Percentiles rank a stretch among this genome's conserved stretches.
Evolutionary conservation across 805 yeast genomes (phyloP).

Genomic region (Teunomyces pallodes): DNA sequence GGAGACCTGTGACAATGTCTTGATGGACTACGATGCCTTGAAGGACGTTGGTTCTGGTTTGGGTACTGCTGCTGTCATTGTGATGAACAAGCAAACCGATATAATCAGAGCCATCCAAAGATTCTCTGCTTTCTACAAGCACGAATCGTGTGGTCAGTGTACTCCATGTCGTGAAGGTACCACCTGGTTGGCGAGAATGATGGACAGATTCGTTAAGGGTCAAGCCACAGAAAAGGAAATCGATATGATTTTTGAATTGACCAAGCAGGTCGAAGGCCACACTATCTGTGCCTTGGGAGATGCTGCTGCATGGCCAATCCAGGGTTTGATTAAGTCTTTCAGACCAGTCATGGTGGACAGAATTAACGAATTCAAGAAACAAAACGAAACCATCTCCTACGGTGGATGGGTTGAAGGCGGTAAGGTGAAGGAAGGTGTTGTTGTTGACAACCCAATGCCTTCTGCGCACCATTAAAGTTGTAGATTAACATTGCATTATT

Average conservation of each 20-base stretch:
- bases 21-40: constrained; percentile 88
- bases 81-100: constrained; percentile 84
- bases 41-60: constrained; percentile 83
- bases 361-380: constrained; percentile 58
- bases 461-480: constrained; percentile 31
- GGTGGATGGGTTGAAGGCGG: constrained; percentile 81
- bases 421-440: constrained; percentile 58
- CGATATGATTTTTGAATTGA: constrained; percentile 79
- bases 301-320: constrained; percentile 93
- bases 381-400: constrained; percentile 47
- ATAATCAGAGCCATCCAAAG: constrained; percentile 84
- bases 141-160: constrained; percentile 93
- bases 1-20: constrained; percentile 60
- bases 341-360: constrained; percentile 79
- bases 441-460: constrained; percentile 59
- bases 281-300: constrained; percentile 91
- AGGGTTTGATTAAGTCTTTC: constrained; percentile 82
- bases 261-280: constrained; percentile 87
- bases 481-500: constrained; percentile 10
- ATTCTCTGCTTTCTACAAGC: constrained; percentile 80
- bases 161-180: constrained; percentile 96
- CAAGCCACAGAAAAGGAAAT: constrained; percentile 81
- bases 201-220: constrained; percentile 77
- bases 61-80: constrained; percentile 92
- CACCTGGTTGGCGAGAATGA: constrained; percentile 77